Evolutionary conservation across 2,329 filamentous ascomycete genomes (phyloP), one percentile per base, ranked within the genome.

Genomic region (Trichophyton equinum): DNA sequence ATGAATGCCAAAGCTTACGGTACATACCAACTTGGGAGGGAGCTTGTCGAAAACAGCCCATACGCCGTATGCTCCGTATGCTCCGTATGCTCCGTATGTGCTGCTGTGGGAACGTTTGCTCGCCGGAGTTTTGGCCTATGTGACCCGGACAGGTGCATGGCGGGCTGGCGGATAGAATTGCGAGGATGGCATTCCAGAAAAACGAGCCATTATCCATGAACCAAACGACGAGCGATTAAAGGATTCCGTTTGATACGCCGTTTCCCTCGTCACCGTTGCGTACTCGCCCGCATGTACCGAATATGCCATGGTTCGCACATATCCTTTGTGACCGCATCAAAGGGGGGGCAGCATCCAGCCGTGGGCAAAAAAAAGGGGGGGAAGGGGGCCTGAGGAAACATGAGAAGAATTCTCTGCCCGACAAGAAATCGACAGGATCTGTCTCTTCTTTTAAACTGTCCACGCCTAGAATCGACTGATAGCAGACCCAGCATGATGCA

Each of bases 311-410:
- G 22, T 33, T 33, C 27, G n/a, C 27, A 30, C 49, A 55, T 55
- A 55, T 55, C 18, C 25, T 55, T 55, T 55, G 51, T 51, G 51
- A 36, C 51, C 30, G 44, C 46, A 51, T 51, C 46, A 51, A 51
- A 51, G 20, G 25, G 13, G 25, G 22, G 22, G 22, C 1, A 22
- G 3, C 20, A 27, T 15, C 33, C 33, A 9, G 33, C 33, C 9
- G 11, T 13, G 33, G 9, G 33, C 11, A 38, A 38, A 38, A 38
- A 38, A 38, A 38, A 36, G 2, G 9, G 33, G 33, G 33, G 20
- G 9, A 30, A 5, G 13, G 22, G 22, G 9, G 40, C 4, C 11
- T 9, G 20, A 51, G 46, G 9, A 13, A 13, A 38, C 33, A 38
- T 38, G 33, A 38, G 22, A 51, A 51, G 22, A 51, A 51, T 27